Percentiles rank a stretch among this genome's conserved stretches.
These are phyloP conservation scores for Turritis glabra DNA, from an alignment of 345 rosid species.

Conservation along the genomic window DNA sequence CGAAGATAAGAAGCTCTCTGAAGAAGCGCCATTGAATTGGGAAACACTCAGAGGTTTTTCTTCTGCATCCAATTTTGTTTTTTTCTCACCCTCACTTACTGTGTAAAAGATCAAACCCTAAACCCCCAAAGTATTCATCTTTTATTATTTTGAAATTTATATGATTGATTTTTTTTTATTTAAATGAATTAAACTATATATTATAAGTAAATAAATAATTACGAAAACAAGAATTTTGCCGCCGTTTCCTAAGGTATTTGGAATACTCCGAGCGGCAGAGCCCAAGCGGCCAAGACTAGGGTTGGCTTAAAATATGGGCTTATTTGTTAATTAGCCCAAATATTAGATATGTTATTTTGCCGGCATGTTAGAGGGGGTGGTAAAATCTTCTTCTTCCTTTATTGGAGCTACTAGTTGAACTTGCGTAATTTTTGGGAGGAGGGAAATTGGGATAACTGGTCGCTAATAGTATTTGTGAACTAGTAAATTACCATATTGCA, in stretches of 20 bases:
- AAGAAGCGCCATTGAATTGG: constrained; percentile 37
- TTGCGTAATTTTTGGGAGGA: too few species aligned
- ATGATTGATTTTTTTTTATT: too few species aligned
- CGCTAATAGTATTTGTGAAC: not conserved
- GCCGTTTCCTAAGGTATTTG: constrained; percentile 23
- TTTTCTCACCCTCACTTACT: not conserved
- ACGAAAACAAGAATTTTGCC: not conserved
- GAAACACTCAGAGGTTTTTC: constrained; percentile 1
- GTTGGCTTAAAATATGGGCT: constrained; percentile 6
- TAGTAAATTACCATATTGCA: not conserved
- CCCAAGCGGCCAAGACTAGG: constrained; percentile 8
- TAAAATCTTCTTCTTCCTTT: too few species aligned
- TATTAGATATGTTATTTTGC: not conserved
- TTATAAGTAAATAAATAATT: not conserved
- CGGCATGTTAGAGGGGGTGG: too few species aligned
- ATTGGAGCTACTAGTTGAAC: too few species aligned
- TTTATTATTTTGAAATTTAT: too few species aligned
- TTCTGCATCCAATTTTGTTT: not conserved
- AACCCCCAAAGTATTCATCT: not conserved
- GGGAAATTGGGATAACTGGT: not conserved
- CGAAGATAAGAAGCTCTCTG: constrained; percentile 34
- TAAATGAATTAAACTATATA: not conserved
- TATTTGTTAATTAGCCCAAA: not conserved
- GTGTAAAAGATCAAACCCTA: constrained; percentile 23
- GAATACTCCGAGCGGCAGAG: not conserved